Conservation (phyloP, 106 monocot species). For the Alisma plantagoaquatica region DNA sequence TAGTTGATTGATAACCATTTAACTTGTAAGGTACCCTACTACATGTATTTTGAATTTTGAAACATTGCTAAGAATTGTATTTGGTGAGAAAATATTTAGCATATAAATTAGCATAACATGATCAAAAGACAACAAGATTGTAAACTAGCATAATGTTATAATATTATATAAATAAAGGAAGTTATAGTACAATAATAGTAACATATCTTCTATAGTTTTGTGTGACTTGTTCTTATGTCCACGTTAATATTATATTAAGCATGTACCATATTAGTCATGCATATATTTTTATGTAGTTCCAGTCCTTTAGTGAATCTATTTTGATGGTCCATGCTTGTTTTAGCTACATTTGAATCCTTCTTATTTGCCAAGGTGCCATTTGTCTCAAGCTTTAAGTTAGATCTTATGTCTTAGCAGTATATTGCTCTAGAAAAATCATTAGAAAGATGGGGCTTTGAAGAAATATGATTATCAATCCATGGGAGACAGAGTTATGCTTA, state of each 20-base stretch:
- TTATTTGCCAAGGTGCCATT: conserved; percentile 32
- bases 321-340: conserved; percentile 25
- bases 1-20: too few relatives aligned
- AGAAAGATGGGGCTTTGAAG: conserved; percentile 72
- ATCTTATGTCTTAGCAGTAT: conserved; percentile 24
- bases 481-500: conserved; percentile 55
- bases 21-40: too few relatives aligned
- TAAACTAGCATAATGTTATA: too few relatives aligned
- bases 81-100: too few relatives aligned
- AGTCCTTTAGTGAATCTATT: conserved; percentile 69
- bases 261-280: conserved; percentile 72
- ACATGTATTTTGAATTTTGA: too few relatives aligned
- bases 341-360: conserved; percentile 17
- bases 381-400: conserved; percentile 15
- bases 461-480: conserved; percentile 92
- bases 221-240: too few relatives aligned
- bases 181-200: too few relatives aligned
- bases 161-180: too few relatives aligned
- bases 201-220: too few relatives aligned
- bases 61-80: too few relatives aligned
- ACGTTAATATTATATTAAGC: conserved; percentile 86
- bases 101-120: too few relatives aligned
- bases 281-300: conserved; percentile 64
- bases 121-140: too few relatives aligned
- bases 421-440: conserved; percentile 88